Conservation (phyloP, 2,329 filamentous ascomycete genomes). For the Fusarium miscanthi region DNA sequence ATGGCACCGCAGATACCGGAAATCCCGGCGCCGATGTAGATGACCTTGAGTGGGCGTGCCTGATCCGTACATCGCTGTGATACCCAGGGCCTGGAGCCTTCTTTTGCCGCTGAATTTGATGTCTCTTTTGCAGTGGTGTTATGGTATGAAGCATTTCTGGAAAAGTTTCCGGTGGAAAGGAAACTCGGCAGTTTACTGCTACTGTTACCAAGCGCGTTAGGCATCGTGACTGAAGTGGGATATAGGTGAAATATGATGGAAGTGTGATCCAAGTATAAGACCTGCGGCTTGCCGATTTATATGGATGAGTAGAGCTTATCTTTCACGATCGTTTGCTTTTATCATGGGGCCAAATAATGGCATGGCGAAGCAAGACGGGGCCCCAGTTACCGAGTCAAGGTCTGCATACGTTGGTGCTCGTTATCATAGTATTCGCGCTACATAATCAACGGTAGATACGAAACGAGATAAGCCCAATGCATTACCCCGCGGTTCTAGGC, state of each 20-base stretch:
- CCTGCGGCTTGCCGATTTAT: not conserved
- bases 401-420: not conserved
- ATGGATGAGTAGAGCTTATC: not conserved
- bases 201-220: not conserved
- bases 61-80: constrained; percentile 12
- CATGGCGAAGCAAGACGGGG: not conserved
- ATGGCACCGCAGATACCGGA: constrained; percentile 11
- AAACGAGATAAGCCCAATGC: not conserved
- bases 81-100: not conserved
- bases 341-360: not conserved
- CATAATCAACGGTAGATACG: not conserved
- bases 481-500: constrained; percentile 9
- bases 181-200: not conserved
- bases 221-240: not conserved
- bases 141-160: accelerated
- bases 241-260: not conserved
- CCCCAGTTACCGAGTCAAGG: not conserved
- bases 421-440: not conserved
- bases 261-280: not conserved
- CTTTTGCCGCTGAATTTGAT: not conserved
- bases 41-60: constrained; percentile 5
- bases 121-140: not conserved
- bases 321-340: not conserved
- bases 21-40: constrained; percentile 9
- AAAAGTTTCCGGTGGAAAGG: not conserved